Conservation (phyloP, 2,329 filamentous ascomycete genomes). For the Neodidymelliopsis sp. region DNA sequence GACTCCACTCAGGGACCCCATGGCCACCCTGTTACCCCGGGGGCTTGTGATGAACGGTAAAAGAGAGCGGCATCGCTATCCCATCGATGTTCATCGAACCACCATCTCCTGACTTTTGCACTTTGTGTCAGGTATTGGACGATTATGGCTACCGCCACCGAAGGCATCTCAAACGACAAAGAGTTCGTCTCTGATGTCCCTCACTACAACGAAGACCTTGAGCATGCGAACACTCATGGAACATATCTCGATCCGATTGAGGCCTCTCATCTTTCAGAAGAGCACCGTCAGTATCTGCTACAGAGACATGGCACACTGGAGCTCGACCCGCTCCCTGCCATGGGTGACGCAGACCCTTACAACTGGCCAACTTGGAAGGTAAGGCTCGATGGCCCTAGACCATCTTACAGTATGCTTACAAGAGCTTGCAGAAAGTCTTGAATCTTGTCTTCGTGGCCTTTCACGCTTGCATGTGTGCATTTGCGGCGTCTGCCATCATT, state of each 20-base stretch:
- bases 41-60: constrained; percentile 13
- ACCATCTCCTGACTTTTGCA: constrained; percentile 7
- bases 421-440: constrained; percentile 55
- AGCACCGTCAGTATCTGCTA: constrained; percentile 60
- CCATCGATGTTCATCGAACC: constrained; percentile 2
- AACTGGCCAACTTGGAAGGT: constrained; percentile 64
- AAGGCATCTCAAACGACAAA: constrained; percentile 7
- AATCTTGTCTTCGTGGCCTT: constrained; percentile 64
- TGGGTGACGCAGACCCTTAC: constrained; percentile 61
- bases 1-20: constrained; percentile 26
- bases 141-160: constrained; percentile 12
- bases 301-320: constrained; percentile 62
- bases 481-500: constrained; percentile 63
- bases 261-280: constrained; percentile 48
- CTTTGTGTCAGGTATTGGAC: background rate
- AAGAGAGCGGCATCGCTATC: constrained; percentile 17
- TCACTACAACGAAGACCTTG: constrained; percentile 31
- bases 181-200: constrained; percentile 5
- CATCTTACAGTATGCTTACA: background rate
- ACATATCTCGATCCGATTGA: constrained; percentile 38
- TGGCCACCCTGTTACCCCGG: constrained; percentile 8
- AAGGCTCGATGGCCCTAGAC: constrained; percentile 5
- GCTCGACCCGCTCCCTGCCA: constrained; percentile 61
- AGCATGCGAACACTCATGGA: constrained; percentile 36
- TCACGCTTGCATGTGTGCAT: constrained; percentile 65